Conservation (phyloP, 176 grass and related monocot species). For the Tillandsia fasciculata region DNA sequence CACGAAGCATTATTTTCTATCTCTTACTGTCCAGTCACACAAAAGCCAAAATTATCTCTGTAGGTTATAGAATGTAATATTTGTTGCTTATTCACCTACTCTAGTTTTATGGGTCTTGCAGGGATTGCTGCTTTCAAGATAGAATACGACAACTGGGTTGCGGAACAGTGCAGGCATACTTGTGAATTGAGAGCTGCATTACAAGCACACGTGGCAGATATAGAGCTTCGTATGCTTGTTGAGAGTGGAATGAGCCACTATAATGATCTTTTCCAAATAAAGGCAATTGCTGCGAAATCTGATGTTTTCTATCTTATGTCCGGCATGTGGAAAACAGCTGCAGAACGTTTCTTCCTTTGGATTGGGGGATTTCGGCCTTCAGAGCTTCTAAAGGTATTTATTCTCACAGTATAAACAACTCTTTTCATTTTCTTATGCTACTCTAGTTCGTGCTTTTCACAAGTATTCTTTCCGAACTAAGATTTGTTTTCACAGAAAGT, state of each 20-base stretch:
- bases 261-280: constrained; percentile 64
- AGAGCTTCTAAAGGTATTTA: constrained; percentile 77
- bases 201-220: constrained; percentile 50
- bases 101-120: constrained; percentile 4
- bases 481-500: background rate
- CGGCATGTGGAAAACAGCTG: constrained; percentile 72
- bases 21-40: no score
- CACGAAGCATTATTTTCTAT: no score
- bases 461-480: no score
- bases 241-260: constrained; percentile 55
- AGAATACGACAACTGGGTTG: constrained; percentile 72
- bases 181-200: constrained; percentile 45
- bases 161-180: constrained; percentile 58
- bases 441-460: background rate
- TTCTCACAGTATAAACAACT: background rate
- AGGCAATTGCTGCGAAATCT: constrained; percentile 44
- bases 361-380: constrained; percentile 96
- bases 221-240: constrained; percentile 59
- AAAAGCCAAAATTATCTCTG: no score
- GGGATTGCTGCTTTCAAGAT: constrained; percentile 75
- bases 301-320: constrained; percentile 90
- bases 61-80: no score
- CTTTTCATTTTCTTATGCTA: background rate
- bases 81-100: no score
- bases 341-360: constrained; percentile 94